These are phyloP conservation scores for Floccularia luteovirens DNA, from an alignment of 768 basidiomycete species.

Conservation along the genomic window DNA sequence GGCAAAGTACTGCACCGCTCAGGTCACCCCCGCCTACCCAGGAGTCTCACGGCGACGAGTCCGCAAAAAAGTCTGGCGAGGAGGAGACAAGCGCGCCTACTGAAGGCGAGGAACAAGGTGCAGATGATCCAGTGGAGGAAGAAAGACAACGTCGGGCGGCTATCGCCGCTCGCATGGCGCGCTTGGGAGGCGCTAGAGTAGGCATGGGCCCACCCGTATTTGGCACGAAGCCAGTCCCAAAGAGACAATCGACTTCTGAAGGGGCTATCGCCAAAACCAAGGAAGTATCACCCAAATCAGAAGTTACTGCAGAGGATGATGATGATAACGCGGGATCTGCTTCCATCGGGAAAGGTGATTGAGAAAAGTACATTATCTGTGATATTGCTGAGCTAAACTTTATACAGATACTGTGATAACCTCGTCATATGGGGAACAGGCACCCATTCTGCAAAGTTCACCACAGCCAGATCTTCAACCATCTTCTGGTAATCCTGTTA, in stretches of 20 bases:
- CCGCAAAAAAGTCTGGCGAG: constrained; percentile 2
- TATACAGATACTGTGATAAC: neutral
- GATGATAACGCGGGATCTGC: no score
- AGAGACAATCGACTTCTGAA: constrained; percentile 20
- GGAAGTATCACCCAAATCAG: neutral
- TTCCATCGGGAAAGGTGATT: no score
- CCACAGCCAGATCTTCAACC: neutral
- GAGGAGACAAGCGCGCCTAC: constrained; percentile 10
- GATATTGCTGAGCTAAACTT: no score
- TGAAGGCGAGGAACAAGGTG: constrained; percentile 18
- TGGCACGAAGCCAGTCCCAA: constrained; percentile 35
- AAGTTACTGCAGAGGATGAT: neutral
- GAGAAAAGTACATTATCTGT: no score
- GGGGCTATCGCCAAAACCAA: constrained; percentile 1
- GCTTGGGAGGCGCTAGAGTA: constrained; percentile 77
- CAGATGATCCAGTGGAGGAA: constrained; percentile 53
- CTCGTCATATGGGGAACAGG: no score
- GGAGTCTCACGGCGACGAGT: constrained; percentile 4
- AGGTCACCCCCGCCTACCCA: constrained; percentile 25
- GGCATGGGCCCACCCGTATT: constrained; percentile 77
- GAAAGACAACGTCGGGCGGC: constrained; percentile 77
- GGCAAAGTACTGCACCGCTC: constrained; percentile 9
- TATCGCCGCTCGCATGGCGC: constrained; percentile 90
- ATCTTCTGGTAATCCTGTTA: neutral
- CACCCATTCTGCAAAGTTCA: no score